phyloP scores from a whole-genome alignment of 2,329 filamentous ascomycete species.

The Arthrobotrys musiformis region DNA sequence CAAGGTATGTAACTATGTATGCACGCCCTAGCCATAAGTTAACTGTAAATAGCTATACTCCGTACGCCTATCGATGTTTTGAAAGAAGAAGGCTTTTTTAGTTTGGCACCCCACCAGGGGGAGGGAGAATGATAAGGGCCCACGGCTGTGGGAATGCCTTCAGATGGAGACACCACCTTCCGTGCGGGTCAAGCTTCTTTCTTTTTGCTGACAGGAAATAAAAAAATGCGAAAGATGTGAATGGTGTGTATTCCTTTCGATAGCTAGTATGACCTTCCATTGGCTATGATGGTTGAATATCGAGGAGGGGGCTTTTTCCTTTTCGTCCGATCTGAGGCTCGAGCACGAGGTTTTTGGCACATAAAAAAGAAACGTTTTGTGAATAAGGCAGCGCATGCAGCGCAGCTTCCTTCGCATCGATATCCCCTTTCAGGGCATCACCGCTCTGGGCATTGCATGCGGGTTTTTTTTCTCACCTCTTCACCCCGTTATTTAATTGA shows the following conservation, averaged over 20 bases:
- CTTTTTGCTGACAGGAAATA: neutral
- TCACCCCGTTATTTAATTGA: neutral
- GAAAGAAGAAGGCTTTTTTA: too few species aligned
- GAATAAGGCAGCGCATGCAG: too few species aligned
- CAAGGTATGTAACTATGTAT: too few species aligned
- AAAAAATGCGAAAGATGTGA: neutral
- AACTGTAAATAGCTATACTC: too few species aligned
- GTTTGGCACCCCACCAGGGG: too few species aligned
- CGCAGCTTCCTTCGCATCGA: neutral
- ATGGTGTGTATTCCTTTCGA: neutral
- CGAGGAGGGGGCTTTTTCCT: neutral
- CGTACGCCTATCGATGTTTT: too few species aligned
- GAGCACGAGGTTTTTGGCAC: slow-evolving; percentile 35
- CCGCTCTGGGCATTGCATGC: slow-evolving; percentile 5
- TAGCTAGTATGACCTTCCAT: neutral
- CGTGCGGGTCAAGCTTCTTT: neutral
- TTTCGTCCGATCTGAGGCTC: slow-evolving; percentile 51
- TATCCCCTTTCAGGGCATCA: slow-evolving; percentile 6
- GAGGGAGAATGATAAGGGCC: too few species aligned
- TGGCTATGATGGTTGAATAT: neutral
- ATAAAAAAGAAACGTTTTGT: slow-evolving; percentile 4
- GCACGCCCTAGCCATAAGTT: neutral
- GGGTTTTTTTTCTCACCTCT: neutral
- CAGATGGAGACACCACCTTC: too few species aligned
- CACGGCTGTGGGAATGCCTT: too few species aligned